Evolutionary conservation across 2,329 filamentous ascomycete genomes (phyloP), one percentile per base, ranked within the genome.

Genomic region (Harringtonia aguacate): DNA sequence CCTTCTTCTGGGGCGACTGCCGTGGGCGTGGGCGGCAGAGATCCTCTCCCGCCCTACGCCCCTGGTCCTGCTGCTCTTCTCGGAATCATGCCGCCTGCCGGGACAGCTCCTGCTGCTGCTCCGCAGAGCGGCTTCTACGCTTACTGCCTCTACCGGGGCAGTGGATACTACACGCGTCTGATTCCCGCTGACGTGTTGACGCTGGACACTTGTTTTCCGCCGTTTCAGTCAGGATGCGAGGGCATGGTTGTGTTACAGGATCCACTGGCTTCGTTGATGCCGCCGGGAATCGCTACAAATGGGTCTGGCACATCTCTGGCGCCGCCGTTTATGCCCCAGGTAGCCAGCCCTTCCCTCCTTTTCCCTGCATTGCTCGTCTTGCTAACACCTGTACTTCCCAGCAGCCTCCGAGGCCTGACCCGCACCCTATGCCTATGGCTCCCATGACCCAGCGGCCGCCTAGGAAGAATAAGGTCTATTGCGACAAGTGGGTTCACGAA

Each of bases 401-500:
- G 24, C 24, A 27, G 24, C 24, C 6, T 27, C 24, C 7, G 24
- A 6, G 10, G 7, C 24, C 10, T 27, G 24, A 27, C 24, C 6
- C 10, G 24, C 24, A 10, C 24, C 10, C 24, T 10, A 22, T 33
- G 4, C 28, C 38, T 18, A 22, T 18, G 18, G 24, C 8, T 10
- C 36, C 29, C 8, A 36, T 21, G 9, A 15, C 12, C 60, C 35
- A 24, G 62, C 7, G 14, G 12, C 17, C n/a, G 20, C 77, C 74
- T 55, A 58, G 58, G 21, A 58, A 58, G 21, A 57, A 61, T 46
- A 94, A 94, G 59, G 67, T 83, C 21, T 94, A 84, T 61, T 95
- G 88, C 63, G 86, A 87, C 46, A 86, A 90, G 61, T 95, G 88
- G 88, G 81, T 95, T 44, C 81, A 86, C 53, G 81, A 84, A 46